These are phyloP conservation scores for Sugiyamaella sp. DNA, from an alignment of 1,139 yeast species.

Conservation along the genomic window DNA sequence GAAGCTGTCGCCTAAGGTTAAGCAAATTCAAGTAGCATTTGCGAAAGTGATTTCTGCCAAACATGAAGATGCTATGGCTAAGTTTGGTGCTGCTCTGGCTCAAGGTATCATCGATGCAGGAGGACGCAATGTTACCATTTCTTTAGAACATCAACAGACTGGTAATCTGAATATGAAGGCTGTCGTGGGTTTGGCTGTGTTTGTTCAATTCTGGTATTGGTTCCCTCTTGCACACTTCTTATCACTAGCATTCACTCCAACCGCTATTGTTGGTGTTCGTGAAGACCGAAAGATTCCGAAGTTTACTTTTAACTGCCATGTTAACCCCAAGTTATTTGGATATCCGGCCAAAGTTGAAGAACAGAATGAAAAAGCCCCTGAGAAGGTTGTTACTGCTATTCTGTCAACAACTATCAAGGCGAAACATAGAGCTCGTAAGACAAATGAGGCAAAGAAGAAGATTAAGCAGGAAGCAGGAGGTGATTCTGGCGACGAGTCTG, in stretches of 20 bases:
- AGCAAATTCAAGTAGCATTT: constrained; percentile 70
- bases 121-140: constrained; percentile 96
- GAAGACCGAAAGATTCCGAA: constrained; percentile 87
- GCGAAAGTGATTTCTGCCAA: constrained; percentile 79
- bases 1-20: constrained; percentile 76
- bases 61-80: constrained; percentile 95
- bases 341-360: constrained; percentile 91
- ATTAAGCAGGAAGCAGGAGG: constrained; percentile 48
- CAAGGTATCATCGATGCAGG: constrained; percentile 99
- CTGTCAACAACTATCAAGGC: constrained; percentile 92
- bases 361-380: constrained; percentile 79
- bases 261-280: constrained; percentile 84
- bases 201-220: constrained; percentile 98
- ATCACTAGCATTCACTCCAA: constrained; percentile 89
- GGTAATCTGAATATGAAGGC: constrained; percentile 90
- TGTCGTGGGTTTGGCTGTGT: constrained; percentile 87
- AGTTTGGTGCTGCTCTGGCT: constrained; percentile 95
- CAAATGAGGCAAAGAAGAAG: constrained; percentile 52
- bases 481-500: constrained; percentile 26
- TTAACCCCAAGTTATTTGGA: constrained; percentile 77
- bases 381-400: constrained; percentile 90
- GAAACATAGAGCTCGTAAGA: constrained; percentile 85
- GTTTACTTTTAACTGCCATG: constrained; percentile 77
- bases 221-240: constrained; percentile 94
- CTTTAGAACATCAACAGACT: constrained; percentile 85